Base-by-base conservation (phyloP, 1,139 yeast genomes). In the Geotrichum reessii region DNA sequence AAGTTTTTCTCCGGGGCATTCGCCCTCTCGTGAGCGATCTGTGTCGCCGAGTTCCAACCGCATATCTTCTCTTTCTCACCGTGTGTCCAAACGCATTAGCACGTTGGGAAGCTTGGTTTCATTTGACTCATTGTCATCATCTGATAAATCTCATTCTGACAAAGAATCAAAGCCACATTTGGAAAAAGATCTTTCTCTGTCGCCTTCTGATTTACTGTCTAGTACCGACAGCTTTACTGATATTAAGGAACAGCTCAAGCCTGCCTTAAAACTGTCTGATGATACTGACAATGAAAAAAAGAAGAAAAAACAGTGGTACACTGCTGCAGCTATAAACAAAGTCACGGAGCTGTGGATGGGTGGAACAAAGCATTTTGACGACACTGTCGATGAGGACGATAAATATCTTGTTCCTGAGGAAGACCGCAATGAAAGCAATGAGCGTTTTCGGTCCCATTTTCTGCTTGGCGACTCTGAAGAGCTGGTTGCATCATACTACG, bases 401-500 rank as follows among this genome's bases (percentile, higher is more conserved):
- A 73, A 76, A 2, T 81, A 74, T 65, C 79, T 77, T 62, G 81
- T 84, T 0, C 69, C 78, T 8, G 74, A 69, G 1, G 74, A 74
- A 5, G 81, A 79, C 25, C 73, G 84, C 53, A 71, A 69, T 2
- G 73, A 71, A 54, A n/a, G 82, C 82, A 37, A 80, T 76, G 59
- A 71, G 24, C 76, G 88, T 60, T 92, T 85, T 70, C 77, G 82
- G 58, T 69, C 74, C 1, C 87, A 85, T 66, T 92, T 92, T 67
- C 82, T 93, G 0, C 73, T 90, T 12, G 76, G 79, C 7, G 78
- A 76, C 1, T 72, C 76, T 2, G 83, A 81, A 52, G 70, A 70
- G 7, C 74, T 92, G 58, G 72, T 85, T 0, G 85, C 96, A 0
- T 79, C 90, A 0, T 92, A 88, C 67, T 85, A 82, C 67, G 80